phyloP scores from a whole-genome alignment of 805 yeast genomes.

The Priceomyces medius region DNA sequence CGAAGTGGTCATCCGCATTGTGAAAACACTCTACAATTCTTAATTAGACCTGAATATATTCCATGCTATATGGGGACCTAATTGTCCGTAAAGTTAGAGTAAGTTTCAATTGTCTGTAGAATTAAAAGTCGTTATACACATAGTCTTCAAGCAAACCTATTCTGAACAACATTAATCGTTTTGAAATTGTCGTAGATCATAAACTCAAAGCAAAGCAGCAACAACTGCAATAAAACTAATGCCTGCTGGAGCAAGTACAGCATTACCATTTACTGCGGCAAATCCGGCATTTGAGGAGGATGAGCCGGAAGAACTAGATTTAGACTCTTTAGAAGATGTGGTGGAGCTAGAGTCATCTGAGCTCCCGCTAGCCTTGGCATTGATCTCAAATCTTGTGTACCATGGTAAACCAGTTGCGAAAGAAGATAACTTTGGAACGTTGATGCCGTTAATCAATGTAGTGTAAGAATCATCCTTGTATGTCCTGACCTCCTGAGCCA shows the following conservation, averaged over 20 bases:
- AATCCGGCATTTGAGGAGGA: constrained; percentile 1
- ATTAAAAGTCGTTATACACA: too few species aligned
- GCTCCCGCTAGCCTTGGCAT: constrained; percentile 1
- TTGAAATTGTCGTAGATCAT: too few species aligned
- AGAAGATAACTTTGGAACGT: constrained; percentile 20
- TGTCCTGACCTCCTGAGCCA: constrained; percentile 31
- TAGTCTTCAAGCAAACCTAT: too few species aligned
- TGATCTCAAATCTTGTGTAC: constrained; percentile 23
- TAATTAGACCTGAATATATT: too few species aligned
- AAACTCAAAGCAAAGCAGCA: constrained; percentile 5
- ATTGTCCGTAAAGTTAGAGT: too few species aligned
- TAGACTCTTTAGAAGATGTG: constrained; percentile 2
- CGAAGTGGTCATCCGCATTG: too few species aligned
- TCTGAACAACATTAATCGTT: too few species aligned
- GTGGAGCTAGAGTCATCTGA: too few species aligned
- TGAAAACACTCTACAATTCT: too few species aligned
- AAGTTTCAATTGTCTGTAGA: too few species aligned
- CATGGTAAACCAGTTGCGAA: constrained; percentile 40
- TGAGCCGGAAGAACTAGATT: constrained; percentile 5
- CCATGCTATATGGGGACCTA: too few species aligned
- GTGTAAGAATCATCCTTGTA: constrained; percentile 38
- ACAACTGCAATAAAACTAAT: constrained; percentile 2
- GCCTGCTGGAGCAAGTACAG: constrained; percentile 2
- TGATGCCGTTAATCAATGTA: constrained; percentile 25
- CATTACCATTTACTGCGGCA: constrained; percentile 7